These are phyloP conservation scores for Dipodascopsis uninucleata DNA, from an alignment of 805 yeast species.

Conservation along the genomic window DNA sequence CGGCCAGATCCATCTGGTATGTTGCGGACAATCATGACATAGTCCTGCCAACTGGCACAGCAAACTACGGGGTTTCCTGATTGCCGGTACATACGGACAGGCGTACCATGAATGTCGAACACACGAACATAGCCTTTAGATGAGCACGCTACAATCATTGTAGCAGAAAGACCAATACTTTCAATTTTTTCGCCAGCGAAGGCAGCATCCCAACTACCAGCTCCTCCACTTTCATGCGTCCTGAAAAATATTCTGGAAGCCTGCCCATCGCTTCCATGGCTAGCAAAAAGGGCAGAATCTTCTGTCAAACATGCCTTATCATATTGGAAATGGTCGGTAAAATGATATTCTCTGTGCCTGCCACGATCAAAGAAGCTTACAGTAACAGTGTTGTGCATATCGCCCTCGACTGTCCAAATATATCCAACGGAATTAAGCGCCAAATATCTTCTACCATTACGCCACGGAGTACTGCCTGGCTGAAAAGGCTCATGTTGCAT, in stretches of 20 bases:
- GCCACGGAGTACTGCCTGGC: constrained; percentile 87
- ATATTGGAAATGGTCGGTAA: constrained; percentile 66
- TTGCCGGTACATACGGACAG: constrained; percentile 54
- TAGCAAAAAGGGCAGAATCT: constrained; percentile 31
- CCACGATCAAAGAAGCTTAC: constrained; percentile 82
- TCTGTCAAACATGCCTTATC: constrained; percentile 73
- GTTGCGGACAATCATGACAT: constrained; percentile 52
- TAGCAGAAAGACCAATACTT: constrained; percentile 62
- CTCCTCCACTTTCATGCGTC: constrained; percentile 59
- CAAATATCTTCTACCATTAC: constrained; percentile 63
- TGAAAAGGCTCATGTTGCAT: constrained; percentile 55
- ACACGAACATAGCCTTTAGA: constrained; percentile 69
- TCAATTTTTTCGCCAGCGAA: constrained; percentile 48
- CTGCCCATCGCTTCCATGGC: constrained; percentile 31
- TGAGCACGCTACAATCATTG: constrained; percentile 65
- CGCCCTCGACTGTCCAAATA: constrained; percentile 69
- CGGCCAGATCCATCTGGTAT: constrained; percentile 32
- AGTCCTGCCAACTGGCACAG: constrained; percentile 57
- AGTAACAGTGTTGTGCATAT: constrained; percentile 65
- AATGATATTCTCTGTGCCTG: constrained; percentile 73
- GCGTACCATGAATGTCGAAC: constrained; percentile 69
- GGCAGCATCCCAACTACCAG: constrained; percentile 58
- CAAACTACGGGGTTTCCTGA: constrained; percentile 71
- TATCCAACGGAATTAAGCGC: constrained; percentile 51
- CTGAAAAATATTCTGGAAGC: constrained; percentile 54